These are phyloP conservation scores for Fusarium sp. DNA, from an alignment of 2,329 filamentous ascomycete species.

Conservation along the genomic window DNA sequence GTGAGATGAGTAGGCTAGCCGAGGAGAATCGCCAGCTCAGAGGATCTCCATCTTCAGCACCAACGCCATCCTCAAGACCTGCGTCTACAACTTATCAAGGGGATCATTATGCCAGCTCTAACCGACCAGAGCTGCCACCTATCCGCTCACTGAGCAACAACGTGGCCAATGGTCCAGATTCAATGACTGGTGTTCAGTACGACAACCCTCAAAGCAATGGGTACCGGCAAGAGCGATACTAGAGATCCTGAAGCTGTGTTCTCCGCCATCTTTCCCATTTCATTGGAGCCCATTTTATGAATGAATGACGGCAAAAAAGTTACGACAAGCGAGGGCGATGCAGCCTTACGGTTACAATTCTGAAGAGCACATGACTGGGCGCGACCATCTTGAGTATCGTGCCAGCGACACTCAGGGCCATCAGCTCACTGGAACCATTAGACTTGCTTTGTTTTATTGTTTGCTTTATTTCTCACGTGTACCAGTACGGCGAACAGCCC, in stretches of 20 bases:
- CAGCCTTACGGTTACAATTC: conserved; percentile 22
- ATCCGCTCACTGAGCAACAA: conserved; percentile 63
- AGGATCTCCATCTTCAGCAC: conserved; percentile 39
- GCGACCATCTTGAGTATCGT: conserved; percentile 17
- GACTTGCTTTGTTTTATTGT: conserved; percentile 24
- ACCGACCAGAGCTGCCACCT: conserved; percentile 66
- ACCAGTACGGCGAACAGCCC: conserved; percentile 31
- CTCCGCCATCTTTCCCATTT: conserved; percentile 23
- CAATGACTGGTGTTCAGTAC: conserved; percentile 75
- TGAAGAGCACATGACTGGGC: conserved; percentile 15
- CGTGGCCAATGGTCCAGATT: conserved; percentile 61
- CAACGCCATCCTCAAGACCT: conserved; percentile 22
- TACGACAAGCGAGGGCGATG: conserved; percentile 35
- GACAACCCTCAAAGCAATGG: conserved; percentile 61
- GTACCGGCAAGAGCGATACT: conserved; percentile 57
- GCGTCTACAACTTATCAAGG: conserved; percentile 44
- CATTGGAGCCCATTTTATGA: conserved; percentile 37
- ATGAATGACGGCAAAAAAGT: conserved; percentile 46
- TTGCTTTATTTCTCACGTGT: conserved; percentile 32
- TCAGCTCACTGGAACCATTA: conserved; percentile 36
- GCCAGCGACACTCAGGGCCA: conserved; percentile 14
- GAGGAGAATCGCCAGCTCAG: conserved; percentile 62
- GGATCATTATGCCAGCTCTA: conserved; percentile 49
- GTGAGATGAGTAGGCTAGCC: conserved; percentile 60
- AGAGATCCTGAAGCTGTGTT: neutral